Evolutionary conservation across 1,284 basidiomycete species (phyloP).

Genomic region (Phaffia rhodozyma): DNA sequence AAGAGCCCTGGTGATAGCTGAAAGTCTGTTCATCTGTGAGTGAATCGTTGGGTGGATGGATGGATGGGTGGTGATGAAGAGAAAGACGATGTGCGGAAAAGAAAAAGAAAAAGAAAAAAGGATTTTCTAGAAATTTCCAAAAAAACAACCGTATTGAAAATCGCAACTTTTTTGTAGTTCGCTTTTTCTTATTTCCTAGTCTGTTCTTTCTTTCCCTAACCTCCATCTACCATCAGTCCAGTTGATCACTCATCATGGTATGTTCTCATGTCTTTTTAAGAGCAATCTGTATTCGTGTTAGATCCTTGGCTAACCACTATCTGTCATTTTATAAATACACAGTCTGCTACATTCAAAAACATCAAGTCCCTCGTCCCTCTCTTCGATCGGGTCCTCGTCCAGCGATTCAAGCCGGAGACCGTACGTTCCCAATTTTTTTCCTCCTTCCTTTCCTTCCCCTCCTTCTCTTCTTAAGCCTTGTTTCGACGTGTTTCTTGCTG

Average conservation of each 20-base stretch:
- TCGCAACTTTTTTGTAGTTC: too few species aligned
- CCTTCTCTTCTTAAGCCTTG: background rate
- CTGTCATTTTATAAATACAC: background rate
- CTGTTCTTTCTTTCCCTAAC: background rate
- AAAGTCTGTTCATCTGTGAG: conserved; percentile 12
- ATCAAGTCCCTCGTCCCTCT: conserved; percentile 87
- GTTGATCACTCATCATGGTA: background rate
- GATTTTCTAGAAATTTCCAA: background rate
- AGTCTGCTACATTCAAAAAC: conserved; percentile 67
- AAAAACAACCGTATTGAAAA: too few species aligned
- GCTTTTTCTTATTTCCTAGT: background rate
- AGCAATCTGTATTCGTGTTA: too few species aligned
- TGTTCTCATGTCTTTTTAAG: background rate
- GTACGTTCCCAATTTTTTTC: conserved; percentile 41
- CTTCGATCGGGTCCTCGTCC: conserved; percentile 91
- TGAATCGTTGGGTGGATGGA: too few species aligned
- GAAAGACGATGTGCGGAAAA: background rate
- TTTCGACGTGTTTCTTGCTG: background rate
- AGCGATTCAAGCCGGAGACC: conserved; percentile 88
- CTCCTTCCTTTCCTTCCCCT: background rate
- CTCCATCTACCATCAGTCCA: background rate
- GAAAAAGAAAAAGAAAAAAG: background rate
- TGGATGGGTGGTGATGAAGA: background rate
- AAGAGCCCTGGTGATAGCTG: conserved; percentile 3
- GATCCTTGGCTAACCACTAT: background rate